Conservation (phyloP, 805 yeast species). For the Torulaspora microellipsoides region DNA sequence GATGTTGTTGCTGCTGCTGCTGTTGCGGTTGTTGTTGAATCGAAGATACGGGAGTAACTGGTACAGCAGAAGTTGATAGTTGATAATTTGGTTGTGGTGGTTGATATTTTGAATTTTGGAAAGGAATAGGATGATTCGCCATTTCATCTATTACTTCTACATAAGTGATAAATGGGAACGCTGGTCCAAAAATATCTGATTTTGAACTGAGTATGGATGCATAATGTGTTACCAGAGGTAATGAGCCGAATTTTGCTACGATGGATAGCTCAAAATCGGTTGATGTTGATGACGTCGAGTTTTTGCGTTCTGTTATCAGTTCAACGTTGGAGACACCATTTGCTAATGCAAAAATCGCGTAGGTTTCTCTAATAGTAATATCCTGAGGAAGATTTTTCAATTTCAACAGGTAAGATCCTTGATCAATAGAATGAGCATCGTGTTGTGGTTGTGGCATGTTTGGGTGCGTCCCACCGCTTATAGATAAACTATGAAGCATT, state of each 20-base stretch:
- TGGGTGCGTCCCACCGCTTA: constrained; percentile 14
- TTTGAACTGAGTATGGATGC: constrained; percentile 39
- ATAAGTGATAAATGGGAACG: constrained; percentile 36
- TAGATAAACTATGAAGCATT: constrained; percentile 28
- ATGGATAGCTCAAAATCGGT: constrained; percentile 33
- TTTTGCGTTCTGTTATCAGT: constrained; percentile 33
- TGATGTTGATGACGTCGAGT: constrained; percentile 7
- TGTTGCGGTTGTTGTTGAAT: constrained; percentile 6
- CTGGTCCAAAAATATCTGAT: constrained; percentile 46
- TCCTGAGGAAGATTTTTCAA: constrained; percentile 60
- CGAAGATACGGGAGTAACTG: constrained; percentile 11
- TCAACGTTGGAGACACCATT: constrained; percentile 53
- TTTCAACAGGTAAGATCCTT: constrained; percentile 35
- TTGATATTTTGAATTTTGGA: constrained; percentile 17
- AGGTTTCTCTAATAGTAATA: constrained; percentile 60
- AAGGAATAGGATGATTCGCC: constrained; percentile 27
- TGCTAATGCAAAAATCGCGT: constrained; percentile 64
- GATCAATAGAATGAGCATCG: constrained; percentile 7
- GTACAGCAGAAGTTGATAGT: constrained; percentile 7
- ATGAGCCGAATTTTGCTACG: constrained; percentile 43
- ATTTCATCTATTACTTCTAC: constrained; percentile 41
- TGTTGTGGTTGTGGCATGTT: constrained; percentile 11
- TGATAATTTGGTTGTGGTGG: constrained; percentile 13
- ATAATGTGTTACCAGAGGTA: constrained; percentile 42
- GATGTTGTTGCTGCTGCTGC: constrained; percentile 13